Base-by-base conservation (phyloP, 768 basidiomycete genomes). In the Suillus plorans region DNA sequence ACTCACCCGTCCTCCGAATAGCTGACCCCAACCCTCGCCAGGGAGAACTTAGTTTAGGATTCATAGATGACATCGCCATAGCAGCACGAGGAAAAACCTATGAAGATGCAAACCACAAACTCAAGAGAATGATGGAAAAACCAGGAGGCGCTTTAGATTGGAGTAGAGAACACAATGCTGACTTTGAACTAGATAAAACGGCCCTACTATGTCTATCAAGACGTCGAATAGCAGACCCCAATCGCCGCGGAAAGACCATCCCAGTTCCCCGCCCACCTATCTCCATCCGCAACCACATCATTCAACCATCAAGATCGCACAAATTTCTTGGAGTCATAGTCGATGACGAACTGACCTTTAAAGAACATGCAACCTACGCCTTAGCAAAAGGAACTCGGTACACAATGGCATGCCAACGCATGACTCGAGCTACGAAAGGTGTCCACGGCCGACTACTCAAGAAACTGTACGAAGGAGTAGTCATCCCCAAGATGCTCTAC, bases 401-500 rank as follows among this genome's bases (percentile, higher is more conserved):
- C 41, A 36, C 39, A 16, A 41, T 16, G 74, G 41, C 59, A 4
- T 41, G 59, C 10, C 8, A 39, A 25, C 5, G 22, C 10, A 60
- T 60, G 59, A 60, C n/a, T 2, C 12, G 7, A 28, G n/a, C 22
- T 13, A 12, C 1, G n/a, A 60, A 42, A 45, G 59, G 39, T 0
- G n/a, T 60, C 9, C 7, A 25, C 0, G 31, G 39, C 16, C 7
- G 12, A 14, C 4, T 25, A 36, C 42, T 60, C 12, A 60, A 25
- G 59, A 60, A 39, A 8, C 31, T 60, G 18, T 44, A 60, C 1
- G 13, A 45, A 25, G 64, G 62, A 2, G 64, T 68, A 1, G 63
- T 68, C 2, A 31, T 66, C 7, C 63, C 65, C 0, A 62, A 61
- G 45, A 65, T 70, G 64, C 57, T 63, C 18, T 70, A 70, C 5